These are phyloP conservation scores for Pyronema domesticum DNA, from an alignment of 495 filamentous ascomycete genomes.

Conservation along the genomic window DNA sequence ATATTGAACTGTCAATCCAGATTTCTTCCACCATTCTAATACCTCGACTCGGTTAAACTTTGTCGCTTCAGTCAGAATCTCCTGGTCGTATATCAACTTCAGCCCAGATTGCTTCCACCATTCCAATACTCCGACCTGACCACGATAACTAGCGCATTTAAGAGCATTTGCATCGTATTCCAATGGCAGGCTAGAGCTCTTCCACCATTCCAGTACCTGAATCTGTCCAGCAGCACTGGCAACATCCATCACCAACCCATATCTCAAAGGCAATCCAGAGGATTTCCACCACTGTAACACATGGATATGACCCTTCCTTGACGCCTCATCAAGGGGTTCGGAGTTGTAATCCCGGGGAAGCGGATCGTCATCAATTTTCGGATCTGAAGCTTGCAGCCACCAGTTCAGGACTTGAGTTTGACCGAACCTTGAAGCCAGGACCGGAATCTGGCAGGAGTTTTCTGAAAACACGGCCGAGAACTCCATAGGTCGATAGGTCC, in stretches of 20 bases:
- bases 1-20: constrained; percentile 52
- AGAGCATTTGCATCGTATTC: constrained; percentile 27
- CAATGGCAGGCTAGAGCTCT: constrained; percentile 32
- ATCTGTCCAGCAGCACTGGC: constrained; percentile 68
- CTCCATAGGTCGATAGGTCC: constrained; percentile 54
- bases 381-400: constrained; percentile 37
- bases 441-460: constrained; percentile 16
- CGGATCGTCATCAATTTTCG: constrained; percentile 30
- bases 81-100: constrained; percentile 75
- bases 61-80: constrained; percentile 74
- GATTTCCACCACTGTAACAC: constrained; percentile 84
- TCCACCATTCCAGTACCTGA: constrained; percentile 85
- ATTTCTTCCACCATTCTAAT: constrained; percentile 69
- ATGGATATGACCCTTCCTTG: constrained; percentile 59
- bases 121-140: constrained; percentile 70
- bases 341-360: constrained; percentile 34
- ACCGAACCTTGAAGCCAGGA: constrained; percentile 52
- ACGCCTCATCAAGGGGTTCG: constrained; percentile 76
- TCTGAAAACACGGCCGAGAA: constrained; percentile 62
- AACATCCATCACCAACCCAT: constrained; percentile 70
- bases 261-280: constrained; percentile 62
- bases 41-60: constrained; percentile 70
- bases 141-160: constrained; percentile 65
- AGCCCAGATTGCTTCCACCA: constrained; percentile 64
- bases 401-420: constrained; percentile 69